Conservation (phyloP, 78 protist species). For the Guillardia theta region DNA sequence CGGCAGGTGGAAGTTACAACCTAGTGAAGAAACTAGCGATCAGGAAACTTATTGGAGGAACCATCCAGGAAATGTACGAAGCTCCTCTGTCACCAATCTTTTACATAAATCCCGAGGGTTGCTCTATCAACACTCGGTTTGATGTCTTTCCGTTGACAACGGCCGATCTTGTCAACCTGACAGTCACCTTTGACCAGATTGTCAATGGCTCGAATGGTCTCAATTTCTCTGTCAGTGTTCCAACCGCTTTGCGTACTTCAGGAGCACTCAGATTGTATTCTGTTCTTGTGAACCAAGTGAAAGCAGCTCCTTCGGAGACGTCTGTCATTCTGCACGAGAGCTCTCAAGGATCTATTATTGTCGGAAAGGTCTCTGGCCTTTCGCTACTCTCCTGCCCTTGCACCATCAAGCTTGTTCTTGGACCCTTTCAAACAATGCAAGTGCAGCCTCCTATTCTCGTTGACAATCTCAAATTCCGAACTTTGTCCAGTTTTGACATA, state of each 20-base stretch:
- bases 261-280: too few species aligned
- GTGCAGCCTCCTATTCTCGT: background rate
- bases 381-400: too few species aligned
- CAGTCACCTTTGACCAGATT: background rate
- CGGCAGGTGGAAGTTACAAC: too few species aligned
- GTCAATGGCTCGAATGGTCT: background rate
- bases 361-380: background rate
- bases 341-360: background rate
- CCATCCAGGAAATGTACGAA: too few species aligned
- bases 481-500: background rate
- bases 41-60: too few species aligned
- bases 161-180: background rate
- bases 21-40: too few species aligned
- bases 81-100: too few species aligned
- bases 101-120: too few species aligned
- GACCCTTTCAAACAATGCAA: background rate
- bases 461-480: background rate
- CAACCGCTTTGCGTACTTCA: too few species aligned
- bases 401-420: too few species aligned
- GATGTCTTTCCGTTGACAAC: too few species aligned
- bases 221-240: background rate
- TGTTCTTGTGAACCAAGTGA: background rate
- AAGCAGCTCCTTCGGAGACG: background rate
- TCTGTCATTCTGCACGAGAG: background rate
- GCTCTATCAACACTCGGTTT: too few species aligned